phyloP scores from a whole-genome alignment of 2,329 filamentous ascomycete species.

The Reticulascus tulasneorum region DNA sequence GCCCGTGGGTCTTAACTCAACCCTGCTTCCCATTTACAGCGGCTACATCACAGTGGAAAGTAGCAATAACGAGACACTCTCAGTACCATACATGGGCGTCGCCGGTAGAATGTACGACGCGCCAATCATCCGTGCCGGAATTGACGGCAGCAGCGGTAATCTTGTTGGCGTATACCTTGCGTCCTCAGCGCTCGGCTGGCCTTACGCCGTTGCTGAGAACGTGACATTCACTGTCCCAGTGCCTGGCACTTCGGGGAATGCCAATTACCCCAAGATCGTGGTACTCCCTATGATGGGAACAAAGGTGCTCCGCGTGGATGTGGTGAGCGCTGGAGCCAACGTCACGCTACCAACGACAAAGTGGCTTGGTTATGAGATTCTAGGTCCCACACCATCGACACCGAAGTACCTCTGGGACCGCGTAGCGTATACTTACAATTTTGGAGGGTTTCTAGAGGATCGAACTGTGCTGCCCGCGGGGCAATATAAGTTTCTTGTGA shows the following conservation, averaged over 20 bases:
- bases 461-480: constrained; percentile 45
- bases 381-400: constrained; percentile 14
- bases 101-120: constrained; percentile 30
- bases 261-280: constrained; percentile 4
- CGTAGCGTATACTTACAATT: too few species aligned
- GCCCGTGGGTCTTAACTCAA: constrained; percentile 29
- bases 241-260: constrained; percentile 6
- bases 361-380: constrained; percentile 14
- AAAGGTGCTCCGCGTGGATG: constrained; percentile 16
- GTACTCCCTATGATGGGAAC: constrained; percentile 13
- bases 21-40: constrained; percentile 35
- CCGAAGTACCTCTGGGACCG: constrained; percentile 10
- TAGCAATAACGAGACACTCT: constrained; percentile 30
- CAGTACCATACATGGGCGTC: constrained; percentile 37
- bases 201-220: constrained; percentile 21
- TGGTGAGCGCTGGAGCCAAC: constrained; percentile 14
- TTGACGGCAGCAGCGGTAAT: constrained; percentile 25
- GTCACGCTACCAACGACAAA: too few species aligned
- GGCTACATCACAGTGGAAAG: constrained; percentile 37
- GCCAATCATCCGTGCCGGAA: constrained; percentile 28
- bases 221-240: constrained; percentile 35
- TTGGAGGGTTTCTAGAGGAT: constrained; percentile 43
- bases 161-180: constrained; percentile 8
- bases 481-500: constrained; percentile 45
- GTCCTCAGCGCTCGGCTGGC: constrained; percentile 27